Conservation (phyloP, 345 rosid genomes). For the Euphorbia peplus region DNA sequence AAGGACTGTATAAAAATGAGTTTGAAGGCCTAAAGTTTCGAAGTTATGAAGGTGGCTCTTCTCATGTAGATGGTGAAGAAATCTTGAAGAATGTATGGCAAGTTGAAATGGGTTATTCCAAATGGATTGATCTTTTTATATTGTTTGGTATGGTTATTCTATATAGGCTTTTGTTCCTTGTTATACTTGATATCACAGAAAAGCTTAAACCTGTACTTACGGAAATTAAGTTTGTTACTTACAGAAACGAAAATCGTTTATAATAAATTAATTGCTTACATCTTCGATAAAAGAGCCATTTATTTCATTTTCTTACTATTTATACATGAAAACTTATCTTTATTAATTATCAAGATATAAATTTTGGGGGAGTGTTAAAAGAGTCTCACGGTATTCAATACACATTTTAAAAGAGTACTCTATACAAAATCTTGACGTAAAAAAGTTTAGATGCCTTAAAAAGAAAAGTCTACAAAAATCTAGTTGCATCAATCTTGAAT, state of each 20-base stretch:
- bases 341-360: too few relatives aligned
- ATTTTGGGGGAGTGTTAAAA: too few relatives aligned
- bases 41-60: conserved; percentile 14
- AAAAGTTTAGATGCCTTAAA: too few relatives aligned
- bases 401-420: too few relatives aligned
- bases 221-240: conserved; percentile 3
- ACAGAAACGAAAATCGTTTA: not conserved
- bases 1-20: conserved; percentile 37
- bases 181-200: conserved; percentile 4
- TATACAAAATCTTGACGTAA: too few relatives aligned
- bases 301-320: too few relatives aligned
- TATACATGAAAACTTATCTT: too few relatives aligned
- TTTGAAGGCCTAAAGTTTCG: conserved; percentile 22
- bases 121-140: conserved; percentile 48
- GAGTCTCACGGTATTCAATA: too few relatives aligned
- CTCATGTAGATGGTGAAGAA: conserved; percentile 22
- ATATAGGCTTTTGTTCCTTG: conserved; percentile 34
- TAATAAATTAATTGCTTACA: too few relatives aligned
- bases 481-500: too few relatives aligned
- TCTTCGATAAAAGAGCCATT: too few relatives aligned
- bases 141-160: conserved; percentile 41
- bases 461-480: too few relatives aligned
- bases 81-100: conserved; percentile 35
- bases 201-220: conserved; percentile 11
- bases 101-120: conserved; percentile 46